Evolutionary conservation across 257 asterid genomes (phyloP).

Genomic region (Scutellaria minor): DNA sequence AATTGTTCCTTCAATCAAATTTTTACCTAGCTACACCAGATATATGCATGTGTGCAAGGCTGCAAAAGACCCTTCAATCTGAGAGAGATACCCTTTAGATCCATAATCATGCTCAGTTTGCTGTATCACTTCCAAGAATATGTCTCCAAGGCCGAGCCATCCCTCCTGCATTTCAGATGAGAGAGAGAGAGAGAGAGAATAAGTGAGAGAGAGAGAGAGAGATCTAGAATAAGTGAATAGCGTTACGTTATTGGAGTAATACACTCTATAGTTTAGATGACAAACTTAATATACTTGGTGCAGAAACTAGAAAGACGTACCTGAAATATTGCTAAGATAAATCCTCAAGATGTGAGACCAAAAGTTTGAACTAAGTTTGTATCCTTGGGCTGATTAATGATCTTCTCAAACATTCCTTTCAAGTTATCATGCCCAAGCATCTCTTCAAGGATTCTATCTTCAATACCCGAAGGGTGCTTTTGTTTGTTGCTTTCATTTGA

Average conservation of each 20-base stretch:
- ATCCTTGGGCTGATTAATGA: constrained; percentile 59
- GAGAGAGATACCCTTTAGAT: too few relatives aligned
- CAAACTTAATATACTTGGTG: not conserved
- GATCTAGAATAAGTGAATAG: too few relatives aligned
- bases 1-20: too few relatives aligned
- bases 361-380: constrained; percentile 41
- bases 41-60: too few relatives aligned
- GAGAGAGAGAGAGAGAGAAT: too few relatives aligned
- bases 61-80: too few relatives aligned
- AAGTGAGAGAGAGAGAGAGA: not conserved
- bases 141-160: not conserved
- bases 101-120: too few relatives aligned
- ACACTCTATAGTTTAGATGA: not conserved
- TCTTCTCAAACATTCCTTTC: constrained; percentile 48
- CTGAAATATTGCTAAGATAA: not conserved
- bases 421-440: constrained; percentile 37
- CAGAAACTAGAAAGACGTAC: not conserved
- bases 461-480: constrained; percentile 25
- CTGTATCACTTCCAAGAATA: too few relatives aligned
- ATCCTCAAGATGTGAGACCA: constrained; percentile 41
- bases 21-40: too few relatives aligned
- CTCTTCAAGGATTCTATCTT: constrained; percentile 45
- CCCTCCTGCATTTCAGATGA: not conserved
- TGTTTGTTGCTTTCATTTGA: constrained; percentile 28
- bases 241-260: not conserved